Evolutionary conservation across 2,329 filamentous ascomycete species (phyloP), one percentile per base, ranked within the genome.

Genomic region (Talaromyces sp.): DNA sequence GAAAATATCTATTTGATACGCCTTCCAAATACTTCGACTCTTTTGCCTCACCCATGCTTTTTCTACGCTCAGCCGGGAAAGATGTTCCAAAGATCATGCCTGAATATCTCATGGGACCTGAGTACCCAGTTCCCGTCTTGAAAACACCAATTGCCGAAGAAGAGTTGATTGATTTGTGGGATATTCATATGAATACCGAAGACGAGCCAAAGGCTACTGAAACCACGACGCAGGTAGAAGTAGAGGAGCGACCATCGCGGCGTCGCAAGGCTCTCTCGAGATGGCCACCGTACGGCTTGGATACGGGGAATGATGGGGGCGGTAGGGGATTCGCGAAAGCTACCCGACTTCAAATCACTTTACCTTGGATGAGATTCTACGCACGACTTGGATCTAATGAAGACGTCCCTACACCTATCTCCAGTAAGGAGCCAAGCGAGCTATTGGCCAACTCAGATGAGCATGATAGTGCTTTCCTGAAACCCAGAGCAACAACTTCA

Each of bases 31-130:
- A 72, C 61, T 78, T 77, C 46, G 75, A 78, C 59, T 62, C 73
- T 0, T 78, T 78, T 57, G 75, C 76, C 0, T 76, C 73, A 3
- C 76, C 76, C 0, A 63, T 73, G 3, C 61, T 77, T 6, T 75
- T 77, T 51, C 68, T 78, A 8, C 71, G 76, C 21, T 73, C 75
- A 0, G 62, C 75, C 0, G 75, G 75, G 0, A 69, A 71, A 53
- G 72, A 76, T 43, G 71, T 71, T 5, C 75, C 73, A 1, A 63
- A 62, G 3, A 35, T 13, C 2, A 73, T 73, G 43, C 72, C 73
- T 1, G 58, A 62, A 15, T 74, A 74, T 54, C 61, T 66, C 1
- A 73, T 65, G 0, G 72, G 73, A 0, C 65, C 69, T 1, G 67
- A 66, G 2, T 69, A 73, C 55, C 70, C 72, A 1, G 58, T 70